Base-by-base conservation (phyloP, 768 basidiomycete species). In the Agaricus bisporus region DNA sequence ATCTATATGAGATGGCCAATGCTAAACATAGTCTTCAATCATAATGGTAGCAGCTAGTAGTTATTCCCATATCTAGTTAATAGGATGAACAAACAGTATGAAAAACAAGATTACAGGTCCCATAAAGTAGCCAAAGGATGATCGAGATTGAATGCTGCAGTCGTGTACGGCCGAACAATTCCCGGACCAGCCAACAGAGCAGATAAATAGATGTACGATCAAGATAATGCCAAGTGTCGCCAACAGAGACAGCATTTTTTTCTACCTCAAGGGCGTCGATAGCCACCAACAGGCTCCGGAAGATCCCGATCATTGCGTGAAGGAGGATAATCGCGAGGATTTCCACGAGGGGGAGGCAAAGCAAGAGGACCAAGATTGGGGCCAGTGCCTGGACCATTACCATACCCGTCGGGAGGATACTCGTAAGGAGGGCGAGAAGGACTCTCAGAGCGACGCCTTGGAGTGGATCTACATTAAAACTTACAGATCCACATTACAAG, bases 361-460 rank as follows among this genome's bases (percentile, higher is more conserved):
- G 39, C 17, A 41, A 46, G 46, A 48, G 53, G 53, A 35, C 53
- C 53, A 35, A 39, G 47, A 26, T 48, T 48, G 9, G 53, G 46
- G 47, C 53, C 53, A 38, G 51, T 29, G 29, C 49, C 39, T 12
- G 49, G 49, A 35, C 51, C 51, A 39, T 22, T 60, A 64, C 66
- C 59, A 58, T 85, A 82, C 61, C 79, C 78, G 60, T 80, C 80
- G 61, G 63, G 64, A 45, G 76, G 63, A 60, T 83, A 82, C 47
- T 85, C 82, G 66, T 84, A 85, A 7, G 66, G 48, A 48, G 71
- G 66, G 61, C 69, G 66, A 56, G 80, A 70, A 52, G 84, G 85
- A 60, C 88, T 90, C 61, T 81, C 76, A 32, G 88, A 91, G 49
- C 88, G 84, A 60, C 88, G 84, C 54, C 86, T 86, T 50, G 84